phyloP scores from a whole-genome alignment of 2,329 filamentous ascomycete species.

The Dryadomyces quercivorus region DNA sequence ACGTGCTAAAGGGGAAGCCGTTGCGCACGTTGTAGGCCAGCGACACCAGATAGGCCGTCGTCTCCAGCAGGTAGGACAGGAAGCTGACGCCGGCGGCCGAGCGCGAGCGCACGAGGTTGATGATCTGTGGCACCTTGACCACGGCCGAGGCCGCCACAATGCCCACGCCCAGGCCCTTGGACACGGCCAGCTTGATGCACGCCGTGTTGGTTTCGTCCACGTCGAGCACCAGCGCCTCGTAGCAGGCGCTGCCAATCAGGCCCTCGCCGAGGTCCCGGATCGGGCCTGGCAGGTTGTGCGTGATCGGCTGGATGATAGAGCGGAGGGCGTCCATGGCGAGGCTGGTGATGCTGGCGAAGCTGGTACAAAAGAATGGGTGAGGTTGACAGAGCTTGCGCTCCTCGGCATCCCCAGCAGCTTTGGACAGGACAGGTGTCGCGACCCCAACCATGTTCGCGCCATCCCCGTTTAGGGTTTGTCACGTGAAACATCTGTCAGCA shows the following conservation, averaged over 20 bases:
- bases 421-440: conserved; percentile 3
- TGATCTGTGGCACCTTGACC: conserved; percentile 93
- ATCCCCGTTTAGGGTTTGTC: neutral
- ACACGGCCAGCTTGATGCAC: conserved; percentile 82
- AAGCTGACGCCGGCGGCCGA: conserved; percentile 80
- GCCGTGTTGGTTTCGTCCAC: conserved; percentile 64
- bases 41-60: conserved; percentile 72
- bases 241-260: conserved; percentile 74
- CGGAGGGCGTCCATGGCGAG: conserved; percentile 48
- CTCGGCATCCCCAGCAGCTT: neutral
- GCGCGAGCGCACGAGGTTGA: conserved; percentile 74
- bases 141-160: conserved; percentile 85
- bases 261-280: conserved; percentile 64
- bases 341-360: neutral
- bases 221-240: conserved; percentile 74
- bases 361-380: neutral
- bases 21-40: conserved; percentile 88
- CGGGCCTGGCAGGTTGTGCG: conserved; percentile 59
- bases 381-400: too few relatives aligned
- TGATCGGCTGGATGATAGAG: conserved; percentile 54
- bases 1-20: conserved; percentile 91
- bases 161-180: conserved; percentile 83
- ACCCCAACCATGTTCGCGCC: neutral
- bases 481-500: neutral
- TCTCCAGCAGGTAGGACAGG: conserved; percentile 87